A percentile compares a stretch with the other conserved stretches of the same genome.
phyloP scores from a whole-genome alignment of 495 filamentous ascomycete species.

The Talaromyces stipitatus region DNA sequence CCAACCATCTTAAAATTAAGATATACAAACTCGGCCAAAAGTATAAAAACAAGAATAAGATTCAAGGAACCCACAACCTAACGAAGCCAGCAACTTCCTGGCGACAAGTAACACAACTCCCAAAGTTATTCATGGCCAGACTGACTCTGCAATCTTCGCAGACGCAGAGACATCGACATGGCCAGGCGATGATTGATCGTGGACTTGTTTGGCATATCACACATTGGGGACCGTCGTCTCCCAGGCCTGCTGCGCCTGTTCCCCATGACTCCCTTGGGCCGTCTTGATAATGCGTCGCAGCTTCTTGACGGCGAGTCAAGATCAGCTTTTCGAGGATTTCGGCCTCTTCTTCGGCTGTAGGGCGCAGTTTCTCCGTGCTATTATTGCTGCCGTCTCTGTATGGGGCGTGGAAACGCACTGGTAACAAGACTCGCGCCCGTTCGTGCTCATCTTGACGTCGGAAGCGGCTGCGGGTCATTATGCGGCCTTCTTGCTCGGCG shows the following conservation, averaged over 20 bases:
- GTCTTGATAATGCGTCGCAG: conserved; percentile 11
- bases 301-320: conserved; percentile 45
- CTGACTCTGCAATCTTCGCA: conserved; percentile 94
- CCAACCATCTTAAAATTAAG: background rate
- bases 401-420: conserved; percentile 17
- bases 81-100: conserved; percentile 80
- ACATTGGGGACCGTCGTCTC: conserved; percentile 72
- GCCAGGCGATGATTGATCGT: conserved; percentile 90
- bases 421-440: conserved; percentile 56
- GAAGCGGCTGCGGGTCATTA: conserved; percentile 77
- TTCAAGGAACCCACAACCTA: conserved; percentile 82
- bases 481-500: conserved; percentile 40
- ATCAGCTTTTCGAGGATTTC: conserved; percentile 76
- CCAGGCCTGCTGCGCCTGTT: conserved; percentile 62
- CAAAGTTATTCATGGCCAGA: conserved; percentile 93
- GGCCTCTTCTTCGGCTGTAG: conserved; percentile 67
- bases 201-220: conserved; percentile 88
- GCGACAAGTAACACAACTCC: conserved; percentile 89
- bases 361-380: conserved; percentile 24
- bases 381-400: conserved; percentile 2
- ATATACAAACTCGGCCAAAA: background rate
- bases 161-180: conserved; percentile 85
- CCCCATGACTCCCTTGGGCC: conserved; percentile 44
- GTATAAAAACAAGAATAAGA: background rate
- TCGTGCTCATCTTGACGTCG: conserved; percentile 56